A percentile compares a stretch with the other conserved stretches of the same genome.
Evolutionary conservation across 306 rosid genomes (phyloP).

Genomic region (Inga laurina): DNA sequence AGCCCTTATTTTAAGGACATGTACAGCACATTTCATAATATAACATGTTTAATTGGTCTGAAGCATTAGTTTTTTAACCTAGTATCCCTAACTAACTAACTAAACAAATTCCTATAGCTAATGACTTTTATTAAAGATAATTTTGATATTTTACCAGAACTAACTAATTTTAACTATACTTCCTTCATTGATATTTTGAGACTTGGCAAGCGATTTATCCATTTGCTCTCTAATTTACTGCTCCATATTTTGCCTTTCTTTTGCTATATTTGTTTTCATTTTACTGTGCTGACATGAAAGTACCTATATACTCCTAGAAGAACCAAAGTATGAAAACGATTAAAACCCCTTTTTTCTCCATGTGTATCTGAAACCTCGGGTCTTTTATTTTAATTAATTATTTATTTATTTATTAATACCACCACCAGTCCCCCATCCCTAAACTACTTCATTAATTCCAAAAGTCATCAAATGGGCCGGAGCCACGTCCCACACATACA

Average conservation of each 20-base stretch:
- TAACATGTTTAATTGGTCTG: too few species aligned
- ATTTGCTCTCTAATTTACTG: neutral
- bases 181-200: too few species aligned
- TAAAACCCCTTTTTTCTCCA: neutral
- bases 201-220: too few species aligned
- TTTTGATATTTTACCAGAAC: too few species aligned
- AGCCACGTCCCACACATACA: neutral
- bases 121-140: too few species aligned
- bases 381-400: neutral
- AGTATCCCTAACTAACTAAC: too few species aligned
- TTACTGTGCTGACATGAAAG: neutral
- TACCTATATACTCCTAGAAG: neutral
- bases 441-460: neutral
- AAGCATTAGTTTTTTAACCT: too few species aligned
- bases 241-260: neutral
- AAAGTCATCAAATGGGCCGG: neutral
- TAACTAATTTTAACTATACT: too few species aligned
- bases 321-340: neutral
- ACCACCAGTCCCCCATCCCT: neutral
- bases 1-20: too few species aligned
- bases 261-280: neutral
- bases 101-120: too few species aligned
- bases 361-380: neutral
- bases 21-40: too few species aligned
- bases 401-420: neutral